These are phyloP conservation scores for Ophiocordyceps camponoti-floridani DNA, from an alignment of 2,329 filamentous ascomycete species.

Conservation along the genomic window DNA sequence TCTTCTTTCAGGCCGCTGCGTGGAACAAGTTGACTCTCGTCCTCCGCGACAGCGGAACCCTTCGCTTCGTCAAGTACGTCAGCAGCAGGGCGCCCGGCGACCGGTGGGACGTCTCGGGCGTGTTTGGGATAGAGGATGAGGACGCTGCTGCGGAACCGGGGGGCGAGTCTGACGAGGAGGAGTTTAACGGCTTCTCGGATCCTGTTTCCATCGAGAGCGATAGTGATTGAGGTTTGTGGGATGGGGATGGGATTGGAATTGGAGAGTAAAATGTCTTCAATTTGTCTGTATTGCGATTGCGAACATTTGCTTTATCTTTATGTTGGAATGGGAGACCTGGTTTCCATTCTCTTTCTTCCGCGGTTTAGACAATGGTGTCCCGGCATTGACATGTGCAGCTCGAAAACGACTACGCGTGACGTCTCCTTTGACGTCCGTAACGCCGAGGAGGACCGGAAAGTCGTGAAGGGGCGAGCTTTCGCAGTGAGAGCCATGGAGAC, in stretches of 20 bases:
- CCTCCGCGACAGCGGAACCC: constrained; percentile 64
- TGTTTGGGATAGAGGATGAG: constrained; percentile 50
- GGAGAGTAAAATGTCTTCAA: not conserved
- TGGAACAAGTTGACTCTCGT: constrained; percentile 94
- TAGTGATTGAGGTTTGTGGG: constrained; percentile 10
- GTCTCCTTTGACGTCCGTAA: too few species aligned
- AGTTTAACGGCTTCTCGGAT: constrained; percentile 39
- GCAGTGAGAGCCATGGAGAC: too few species aligned
- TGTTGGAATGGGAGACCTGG: too few species aligned
- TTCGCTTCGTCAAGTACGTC: constrained; percentile 95
- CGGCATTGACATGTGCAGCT: too few species aligned
- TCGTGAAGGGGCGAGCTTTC: too few species aligned
- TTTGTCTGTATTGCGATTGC: not conserved
- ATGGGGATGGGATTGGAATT: not conserved
- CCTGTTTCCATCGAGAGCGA: constrained; percentile 15
- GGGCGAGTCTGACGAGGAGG: constrained; percentile 32
- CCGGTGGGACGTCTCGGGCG: constrained; percentile 76
- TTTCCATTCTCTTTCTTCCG: too few species aligned
- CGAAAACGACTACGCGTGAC: too few species aligned
- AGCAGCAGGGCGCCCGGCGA: constrained; percentile 69
- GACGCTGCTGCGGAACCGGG: constrained; percentile 20
- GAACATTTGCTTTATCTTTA: too few species aligned
- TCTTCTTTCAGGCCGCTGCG: constrained; percentile 42
- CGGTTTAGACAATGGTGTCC: constrained; percentile 18
- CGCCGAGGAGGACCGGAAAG: too few species aligned